A percentile compares a stretch with the other conserved stretches of the same genome.
Evolutionary conservation across 1,284 basidiomycete species (phyloP).

Genomic region (Golubevia pallescens): DNA sequence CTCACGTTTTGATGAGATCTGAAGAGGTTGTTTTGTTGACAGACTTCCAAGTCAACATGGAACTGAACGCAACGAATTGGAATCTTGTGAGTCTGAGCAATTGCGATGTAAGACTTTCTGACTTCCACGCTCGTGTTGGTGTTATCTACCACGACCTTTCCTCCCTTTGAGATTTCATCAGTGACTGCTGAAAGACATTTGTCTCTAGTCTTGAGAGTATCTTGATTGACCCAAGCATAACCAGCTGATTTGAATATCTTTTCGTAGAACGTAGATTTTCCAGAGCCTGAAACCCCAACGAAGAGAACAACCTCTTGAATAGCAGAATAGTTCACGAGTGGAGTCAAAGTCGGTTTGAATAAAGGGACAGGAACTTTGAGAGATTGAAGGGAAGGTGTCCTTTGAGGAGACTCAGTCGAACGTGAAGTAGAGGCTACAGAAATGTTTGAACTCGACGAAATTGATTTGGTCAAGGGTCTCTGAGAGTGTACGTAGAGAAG

Average conservation of each 20-base stretch:
- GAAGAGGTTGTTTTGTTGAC: slow-evolving; percentile 33
- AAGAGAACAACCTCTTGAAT: slow-evolving; percentile 38
- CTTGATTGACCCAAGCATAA: slow-evolving; percentile 46
- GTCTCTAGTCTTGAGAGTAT: slow-evolving; percentile 32
- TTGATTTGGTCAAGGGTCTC: no score
- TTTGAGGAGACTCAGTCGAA: no score
- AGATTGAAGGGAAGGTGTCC: no score
- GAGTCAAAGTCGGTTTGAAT: neutral
- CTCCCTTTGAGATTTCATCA: slow-evolving; percentile 16
- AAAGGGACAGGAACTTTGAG: no score
- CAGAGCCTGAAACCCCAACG: slow-evolving; percentile 43
- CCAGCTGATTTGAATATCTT: slow-evolving; percentile 15
- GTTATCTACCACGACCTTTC: slow-evolving; percentile 44
- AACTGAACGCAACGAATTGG: slow-evolving; percentile 28
- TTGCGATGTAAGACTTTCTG: slow-evolving; percentile 26
- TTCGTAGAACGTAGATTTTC: slow-evolving; percentile 37
- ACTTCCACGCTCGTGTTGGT: slow-evolving; percentile 33
- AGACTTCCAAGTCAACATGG: slow-evolving; percentile 16
- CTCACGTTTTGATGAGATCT: no score
- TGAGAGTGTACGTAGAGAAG: neutral
- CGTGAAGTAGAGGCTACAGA: no score
- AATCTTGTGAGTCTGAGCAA: slow-evolving; percentile 12
- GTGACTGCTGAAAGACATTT: slow-evolving; percentile 27
- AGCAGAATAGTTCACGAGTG: neutral
- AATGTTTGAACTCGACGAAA: no score